A percentile compares a stretch with the other conserved stretches of the same genome.
Evolutionary conservation across 2,329 filamentous ascomycete genomes (phyloP).

Genomic region (Ascosphaera apis): DNA sequence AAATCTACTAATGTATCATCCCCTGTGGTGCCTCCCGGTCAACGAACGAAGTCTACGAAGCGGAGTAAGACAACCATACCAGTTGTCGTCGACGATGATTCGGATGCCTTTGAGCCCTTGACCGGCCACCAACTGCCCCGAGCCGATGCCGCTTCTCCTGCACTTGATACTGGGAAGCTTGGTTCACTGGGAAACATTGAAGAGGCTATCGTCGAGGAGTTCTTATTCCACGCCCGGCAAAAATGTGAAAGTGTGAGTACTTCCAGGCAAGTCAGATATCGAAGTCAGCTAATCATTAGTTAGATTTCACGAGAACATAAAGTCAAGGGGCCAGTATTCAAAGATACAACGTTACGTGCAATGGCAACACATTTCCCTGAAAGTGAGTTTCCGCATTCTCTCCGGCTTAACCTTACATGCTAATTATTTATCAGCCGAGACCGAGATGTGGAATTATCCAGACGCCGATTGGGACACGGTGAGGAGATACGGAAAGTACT

Average conservation of each 20-base stretch:
- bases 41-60: no score
- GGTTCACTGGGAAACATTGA: no score
- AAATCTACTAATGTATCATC: conserved; percentile 46
- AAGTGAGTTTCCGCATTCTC: conserved; percentile 10
- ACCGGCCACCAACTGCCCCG: no score
- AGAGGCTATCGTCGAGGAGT: conserved; percentile 21
- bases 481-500: conserved; percentile 19
- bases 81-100: conserved; percentile 15
- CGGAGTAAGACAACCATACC: no score
- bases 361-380: conserved; percentile 25
- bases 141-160: no score
- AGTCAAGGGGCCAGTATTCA: conserved; percentile 10
- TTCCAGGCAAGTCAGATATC: not conserved
- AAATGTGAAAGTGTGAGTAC: conserved; percentile 18
- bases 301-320: no score
- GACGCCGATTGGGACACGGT: conserved; percentile 24
- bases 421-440: no score
- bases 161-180: no score
- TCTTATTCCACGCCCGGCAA: conserved; percentile 21
- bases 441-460: conserved; percentile 3
- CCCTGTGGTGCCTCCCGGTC: conserved; percentile 20
- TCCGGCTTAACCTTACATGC: not conserved
- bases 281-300: no score
- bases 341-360: conserved; percentile 23
- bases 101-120: conserved; percentile 21